Evolutionary conservation across 2,329 filamentous ascomycete genomes (phyloP).

Genomic region (Lasiodiplodia theobromae): DNA sequence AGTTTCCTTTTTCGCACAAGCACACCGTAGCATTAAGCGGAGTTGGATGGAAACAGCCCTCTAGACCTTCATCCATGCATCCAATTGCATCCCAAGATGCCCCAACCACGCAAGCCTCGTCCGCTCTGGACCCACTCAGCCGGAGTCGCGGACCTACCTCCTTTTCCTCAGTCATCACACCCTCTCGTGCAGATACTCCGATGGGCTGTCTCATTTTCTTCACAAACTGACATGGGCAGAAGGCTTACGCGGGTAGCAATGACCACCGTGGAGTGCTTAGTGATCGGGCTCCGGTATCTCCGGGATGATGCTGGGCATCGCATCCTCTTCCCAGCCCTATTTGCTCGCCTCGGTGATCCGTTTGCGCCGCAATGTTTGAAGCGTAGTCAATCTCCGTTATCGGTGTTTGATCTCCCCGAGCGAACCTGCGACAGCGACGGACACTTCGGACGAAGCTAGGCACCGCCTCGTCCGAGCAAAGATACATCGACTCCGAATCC

Average conservation of each 20-base stretch:
- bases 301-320: conserved; percentile 12
- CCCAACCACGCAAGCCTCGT: conserved; percentile 7
- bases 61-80: not conserved
- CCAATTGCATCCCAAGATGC: not conserved
- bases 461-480: not conserved
- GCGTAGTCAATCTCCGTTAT: not conserved
- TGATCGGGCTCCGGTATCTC: conserved; percentile 18
- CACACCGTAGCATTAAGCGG: conserved; percentile 1
- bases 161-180: conserved; percentile 17
- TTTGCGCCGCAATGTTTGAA: not conserved
- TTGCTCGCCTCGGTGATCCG: not conserved
- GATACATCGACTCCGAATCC: not conserved
- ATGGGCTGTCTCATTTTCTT: conserved; percentile 9
- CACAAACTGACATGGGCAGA: not conserved
- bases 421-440: not conserved
- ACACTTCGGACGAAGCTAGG: not conserved
- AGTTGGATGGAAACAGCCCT: not conserved
- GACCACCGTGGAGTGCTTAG: conserved; percentile 1
- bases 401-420: not conserved
- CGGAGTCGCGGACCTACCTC: conserved; percentile 16
- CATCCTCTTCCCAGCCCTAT: not conserved
- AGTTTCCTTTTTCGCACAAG: conserved; percentile 12
- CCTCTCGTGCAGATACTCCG: conserved; percentile 7
- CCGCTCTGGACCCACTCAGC: not conserved
- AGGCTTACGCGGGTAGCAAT: not conserved